A percentile compares a stretch with the other conserved stretches of the same genome.
phyloP scores from a whole-genome alignment of 2,329 filamentous ascomycete species.

The Trichoderma sp. region DNA sequence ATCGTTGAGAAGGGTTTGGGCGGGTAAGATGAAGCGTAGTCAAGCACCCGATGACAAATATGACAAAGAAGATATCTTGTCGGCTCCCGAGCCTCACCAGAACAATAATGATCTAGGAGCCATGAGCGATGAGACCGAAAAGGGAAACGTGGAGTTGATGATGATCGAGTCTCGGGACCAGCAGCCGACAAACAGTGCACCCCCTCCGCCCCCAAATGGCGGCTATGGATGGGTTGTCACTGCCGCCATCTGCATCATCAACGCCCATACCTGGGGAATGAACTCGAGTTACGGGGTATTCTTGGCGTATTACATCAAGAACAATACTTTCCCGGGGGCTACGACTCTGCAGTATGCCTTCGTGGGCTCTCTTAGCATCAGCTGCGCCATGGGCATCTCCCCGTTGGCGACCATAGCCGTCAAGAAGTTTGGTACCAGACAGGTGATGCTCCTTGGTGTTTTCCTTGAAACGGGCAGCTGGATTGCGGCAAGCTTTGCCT shows the following conservation, averaged over 20 bases:
- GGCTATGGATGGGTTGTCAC: conserved; percentile 53
- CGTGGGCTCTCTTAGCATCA: conserved; percentile 51
- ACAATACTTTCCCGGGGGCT: conserved; percentile 59
- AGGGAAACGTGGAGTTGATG: background rate
- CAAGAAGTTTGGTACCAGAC: conserved; percentile 59
- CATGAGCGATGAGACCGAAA: conserved; percentile 2
- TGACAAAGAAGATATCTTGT: background rate
- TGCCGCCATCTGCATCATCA: conserved; percentile 47
- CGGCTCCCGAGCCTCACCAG: background rate
- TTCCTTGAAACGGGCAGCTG: conserved; percentile 62
- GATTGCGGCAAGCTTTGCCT: conserved; percentile 67
- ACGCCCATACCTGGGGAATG: conserved; percentile 71
- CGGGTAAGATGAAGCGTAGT: background rate
- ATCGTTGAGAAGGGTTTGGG: background rate
- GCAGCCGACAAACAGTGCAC: background rate
- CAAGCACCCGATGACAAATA: background rate
- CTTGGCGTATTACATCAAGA: conserved; percentile 54
- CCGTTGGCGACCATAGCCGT: conserved; percentile 63
- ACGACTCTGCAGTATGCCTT: conserved; percentile 70
- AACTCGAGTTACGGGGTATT: conserved; percentile 55
- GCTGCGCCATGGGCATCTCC: conserved; percentile 59
- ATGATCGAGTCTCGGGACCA: background rate
- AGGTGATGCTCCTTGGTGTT: conserved; percentile 62
- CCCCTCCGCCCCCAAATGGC: conserved; percentile 50
- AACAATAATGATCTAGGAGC: background rate